Evolutionary conservation across 164 flowering plant genomes (phyloP), one percentile per base, ranked within the genome.

Genomic region (Houttuynia cordata): DNA sequence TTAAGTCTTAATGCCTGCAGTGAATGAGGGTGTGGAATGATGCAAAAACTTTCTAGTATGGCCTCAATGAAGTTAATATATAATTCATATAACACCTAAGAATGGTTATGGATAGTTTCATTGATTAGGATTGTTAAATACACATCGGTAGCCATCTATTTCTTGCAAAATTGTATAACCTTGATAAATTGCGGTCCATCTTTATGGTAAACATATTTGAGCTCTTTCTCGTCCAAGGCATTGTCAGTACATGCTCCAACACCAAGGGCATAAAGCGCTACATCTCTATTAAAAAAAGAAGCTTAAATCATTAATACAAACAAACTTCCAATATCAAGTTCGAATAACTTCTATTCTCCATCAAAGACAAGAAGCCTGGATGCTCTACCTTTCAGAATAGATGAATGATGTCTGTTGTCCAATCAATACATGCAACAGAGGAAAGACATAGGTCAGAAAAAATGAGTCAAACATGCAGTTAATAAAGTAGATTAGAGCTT

Each of bases 221-320:
- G 86, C 75, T 93, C 97, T 55, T 81, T 78, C 20, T 74, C 79
- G 74, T 87, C 94, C 52, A 86, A 55, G 7, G 97, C 89, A 70
- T 87, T 76, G 39, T 68, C 57, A n/a, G 69, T 74, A 61, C 98
- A 93, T 14, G 92, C 96, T 66, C 98, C 98, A 56, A 93, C 66
- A 30, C 98, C 98, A 69, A 93, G 78, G 14, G 98, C 97, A 77
- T 89, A 89, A 14, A 87, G 57, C n/a, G 77, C 88, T 21, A 68
- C 96, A 77, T 93, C 98, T 76, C 96, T 92, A 65, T 42, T 63
- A 52, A 58, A 53, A 60, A 55, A n/a, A 40, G 60, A 14, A 51
- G 24, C 21, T 51, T 13, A 10, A 24, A 7, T 13, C 2, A n/a
- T n/a, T n/a, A 24, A 7, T 12, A 13, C 25, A 40, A 24, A 56